Evolutionary conservation across 2,329 filamentous ascomycete species (phyloP).

Genomic region (Didymella segeticola): DNA sequence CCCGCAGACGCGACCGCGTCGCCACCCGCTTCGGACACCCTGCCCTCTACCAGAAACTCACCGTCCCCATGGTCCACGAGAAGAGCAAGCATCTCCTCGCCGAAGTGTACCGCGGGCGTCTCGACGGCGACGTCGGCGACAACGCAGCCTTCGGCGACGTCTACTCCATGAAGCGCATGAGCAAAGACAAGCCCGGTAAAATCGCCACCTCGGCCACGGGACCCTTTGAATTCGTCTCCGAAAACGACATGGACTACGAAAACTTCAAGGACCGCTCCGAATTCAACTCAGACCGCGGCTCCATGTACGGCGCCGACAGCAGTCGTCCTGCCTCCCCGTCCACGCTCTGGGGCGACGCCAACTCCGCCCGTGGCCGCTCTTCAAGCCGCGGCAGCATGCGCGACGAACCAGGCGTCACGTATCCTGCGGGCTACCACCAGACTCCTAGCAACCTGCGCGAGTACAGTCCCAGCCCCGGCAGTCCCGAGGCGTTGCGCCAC

Average conservation of each 20-base stretch:
- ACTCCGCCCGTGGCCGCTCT: conserved; percentile 33
- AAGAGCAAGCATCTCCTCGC: conserved; percentile 86
- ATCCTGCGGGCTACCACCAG: conserved; percentile 57
- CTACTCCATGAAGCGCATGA: conserved; percentile 82
- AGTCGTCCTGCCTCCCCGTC: conserved; percentile 67
- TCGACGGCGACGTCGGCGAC: conserved; percentile 66
- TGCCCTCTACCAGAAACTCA: conserved; percentile 84
- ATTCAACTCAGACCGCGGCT: conserved; percentile 81
- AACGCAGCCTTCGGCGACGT: conserved; percentile 81
- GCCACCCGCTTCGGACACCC: conserved; percentile 84
- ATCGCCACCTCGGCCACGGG: conserved; percentile 28
- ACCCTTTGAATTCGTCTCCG: conserved; percentile 89
- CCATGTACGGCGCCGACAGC: conserved; percentile 64
- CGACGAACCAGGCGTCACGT: conserved; percentile 48
- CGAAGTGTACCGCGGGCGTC: conserved; percentile 83
- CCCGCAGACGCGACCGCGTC: conserved; percentile 67
- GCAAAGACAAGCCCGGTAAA: conserved; percentile 64
- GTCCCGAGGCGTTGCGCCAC: conserved; percentile 26
- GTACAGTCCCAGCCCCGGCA: conserved; percentile 50
- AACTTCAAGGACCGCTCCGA: conserved; percentile 91
- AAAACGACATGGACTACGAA: conserved; percentile 85
- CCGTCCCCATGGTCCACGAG: conserved; percentile 93
- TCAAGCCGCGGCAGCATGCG: conserved; percentile 37
- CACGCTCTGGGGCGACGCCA: conserved; percentile 27
- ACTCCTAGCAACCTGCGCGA: conserved; percentile 53